A percentile compares a stretch with the other conserved stretches of the same genome.
phyloP scores from a whole-genome alignment of 176 grass and related monocot species.

The Oryza officinalis region DNA sequence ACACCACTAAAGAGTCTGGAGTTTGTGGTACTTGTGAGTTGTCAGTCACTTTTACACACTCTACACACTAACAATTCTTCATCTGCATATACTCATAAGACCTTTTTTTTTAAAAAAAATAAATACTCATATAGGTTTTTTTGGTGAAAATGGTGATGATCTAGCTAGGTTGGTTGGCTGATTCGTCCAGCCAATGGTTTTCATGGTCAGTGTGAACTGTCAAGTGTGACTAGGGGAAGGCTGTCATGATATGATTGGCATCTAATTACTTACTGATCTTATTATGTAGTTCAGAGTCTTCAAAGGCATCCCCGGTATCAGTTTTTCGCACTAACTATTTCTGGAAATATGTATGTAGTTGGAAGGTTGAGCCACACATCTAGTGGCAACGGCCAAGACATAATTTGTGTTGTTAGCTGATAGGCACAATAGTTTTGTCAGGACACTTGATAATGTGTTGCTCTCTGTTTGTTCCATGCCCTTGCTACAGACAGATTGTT shows the following conservation, averaged over 20 bases:
- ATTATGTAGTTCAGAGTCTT: not conserved
- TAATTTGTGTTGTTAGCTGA: not conserved
- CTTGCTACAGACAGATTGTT: not conserved
- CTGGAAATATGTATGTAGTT: not conserved
- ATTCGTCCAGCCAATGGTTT: not conserved
- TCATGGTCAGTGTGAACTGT: not conserved
- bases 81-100: not conserved
- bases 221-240: not conserved
- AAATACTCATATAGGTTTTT: not conserved
- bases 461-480: not conserved
- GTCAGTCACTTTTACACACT: slow-evolving; percentile 29
- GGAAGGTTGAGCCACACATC: not conserved
- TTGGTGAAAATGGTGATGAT: slow-evolving; percentile 7
- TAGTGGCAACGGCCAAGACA: not conserved
- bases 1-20: slow-evolving; percentile 32
- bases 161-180: not conserved
- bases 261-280: not conserved
- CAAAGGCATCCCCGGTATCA: not conserved
- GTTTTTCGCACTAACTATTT: not conserved
- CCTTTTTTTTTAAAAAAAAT: too few relatives aligned
- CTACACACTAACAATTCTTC: not conserved
- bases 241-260: not conserved
- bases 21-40: slow-evolving; percentile 23
- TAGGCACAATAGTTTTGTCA: not conserved
- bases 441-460: not conserved